These are phyloP conservation scores for Colletotrichum phormii DNA, from an alignment of 2,329 filamentous ascomycete genomes.

Conservation along the genomic window DNA sequence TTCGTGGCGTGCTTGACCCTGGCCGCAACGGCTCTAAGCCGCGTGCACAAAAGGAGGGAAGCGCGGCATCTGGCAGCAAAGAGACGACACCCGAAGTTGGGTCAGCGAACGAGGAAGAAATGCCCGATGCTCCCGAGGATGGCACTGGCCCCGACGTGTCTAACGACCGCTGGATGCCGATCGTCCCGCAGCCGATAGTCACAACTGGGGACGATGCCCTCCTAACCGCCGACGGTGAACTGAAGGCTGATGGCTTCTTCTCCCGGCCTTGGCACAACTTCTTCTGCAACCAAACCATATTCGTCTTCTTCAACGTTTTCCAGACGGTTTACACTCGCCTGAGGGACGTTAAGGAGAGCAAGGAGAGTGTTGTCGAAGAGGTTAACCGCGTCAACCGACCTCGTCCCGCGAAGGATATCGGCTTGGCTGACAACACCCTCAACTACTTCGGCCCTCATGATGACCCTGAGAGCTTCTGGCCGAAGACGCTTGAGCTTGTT, in stretches of 20 bases:
- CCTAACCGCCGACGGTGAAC: conserved; percentile 70
- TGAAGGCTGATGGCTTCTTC: conserved; percentile 84
- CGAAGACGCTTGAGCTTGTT: conserved; percentile 85
- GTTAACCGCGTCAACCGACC: conserved; percentile 78
- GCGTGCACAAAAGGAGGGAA: conserved; percentile 82
- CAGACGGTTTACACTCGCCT: conserved; percentile 90
- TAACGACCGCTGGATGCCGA: conserved; percentile 74
- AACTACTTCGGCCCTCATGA: conserved; percentile 80
- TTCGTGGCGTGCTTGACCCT: conserved; percentile 87
- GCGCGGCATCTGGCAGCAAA: conserved; percentile 81
- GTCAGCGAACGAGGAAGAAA: conserved; percentile 83
- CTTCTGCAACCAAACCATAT: conserved; percentile 91
- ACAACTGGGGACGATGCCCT: conserved; percentile 65
- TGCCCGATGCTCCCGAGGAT: conserved; percentile 71
- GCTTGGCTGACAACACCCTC: conserved; percentile 81
- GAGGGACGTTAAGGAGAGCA: conserved; percentile 83
- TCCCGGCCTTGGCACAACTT: conserved; percentile 85
- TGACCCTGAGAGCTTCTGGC: conserved; percentile 79
- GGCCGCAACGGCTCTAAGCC: conserved; percentile 77
- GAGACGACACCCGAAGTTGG: conserved; percentile 87
- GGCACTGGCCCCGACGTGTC: conserved; percentile 69
- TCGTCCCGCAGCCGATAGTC: conserved; percentile 67
- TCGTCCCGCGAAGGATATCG: conserved; percentile 86
- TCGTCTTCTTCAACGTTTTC: conserved; percentile 95
- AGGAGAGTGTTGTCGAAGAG: conserved; percentile 77